Evolutionary conservation across 2,329 filamentous ascomycete genomes (phyloP), one percentile per base, ranked within the genome.

Genomic region (Ophiostoma angusticollis): DNA sequence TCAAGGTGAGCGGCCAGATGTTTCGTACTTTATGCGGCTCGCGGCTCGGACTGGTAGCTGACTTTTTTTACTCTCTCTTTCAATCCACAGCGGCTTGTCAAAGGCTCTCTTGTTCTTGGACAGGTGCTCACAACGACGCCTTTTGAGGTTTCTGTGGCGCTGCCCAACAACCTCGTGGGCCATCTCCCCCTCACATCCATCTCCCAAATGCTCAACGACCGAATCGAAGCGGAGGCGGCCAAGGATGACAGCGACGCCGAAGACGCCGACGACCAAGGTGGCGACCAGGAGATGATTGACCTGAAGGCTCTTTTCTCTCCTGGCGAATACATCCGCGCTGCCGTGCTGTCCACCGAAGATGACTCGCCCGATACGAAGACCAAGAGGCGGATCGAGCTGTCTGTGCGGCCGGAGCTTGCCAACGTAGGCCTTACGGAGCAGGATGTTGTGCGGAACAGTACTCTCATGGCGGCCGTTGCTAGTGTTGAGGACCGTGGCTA

Each of bases 401-500:
- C 89, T 1, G 64, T 96, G 23, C 75, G 84, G 35, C 91, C 91
- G 3, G 70, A 72, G 43, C 72, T 84, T 45, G 70, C 84, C 39
- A 98, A 98, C 56, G 70, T 72, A 3, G 80, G 83, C 1, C 64
- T 98, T 17, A 66, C 72, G 4, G 71, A 74, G 48, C 74, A 80
- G 29, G 84, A 85, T 50, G 60, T 95, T 9, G 76, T 91, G 9
- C 61, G 71, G 29, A 80, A 93, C 52, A 70, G 68, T 47, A 86
- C 83, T 32, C 65, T 96, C 16, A 93, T 96, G 70, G 89, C 86
- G 2, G 80, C 86, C 0, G 79, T 98, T 19, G 62, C 72, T 36
- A 98, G 89, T 58, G 80, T 93, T n/a, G 89, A 98, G 59, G 93
- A 98, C 51, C 87, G 94, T 53, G 91, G 91, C 45, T 72, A 91